Evolutionary conservation across 441 rosid genomes (phyloP).

Genomic region (Adansonia madagascariensis): DNA sequence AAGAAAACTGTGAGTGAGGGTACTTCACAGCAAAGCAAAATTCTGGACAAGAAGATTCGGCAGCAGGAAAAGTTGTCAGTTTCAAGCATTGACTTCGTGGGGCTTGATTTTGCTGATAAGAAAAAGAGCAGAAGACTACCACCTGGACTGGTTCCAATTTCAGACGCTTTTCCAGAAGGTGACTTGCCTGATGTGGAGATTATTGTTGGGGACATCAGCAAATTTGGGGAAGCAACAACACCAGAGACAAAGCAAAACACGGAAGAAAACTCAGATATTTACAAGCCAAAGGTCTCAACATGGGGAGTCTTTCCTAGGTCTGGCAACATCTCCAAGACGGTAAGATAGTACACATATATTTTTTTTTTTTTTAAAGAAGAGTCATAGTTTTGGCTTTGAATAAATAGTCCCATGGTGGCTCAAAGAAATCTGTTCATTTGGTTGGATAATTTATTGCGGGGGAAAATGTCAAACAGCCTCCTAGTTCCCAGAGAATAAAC

Average conservation of each 20-base stretch:
- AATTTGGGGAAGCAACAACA: constrained; percentile 41
- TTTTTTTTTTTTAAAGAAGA: not conserved
- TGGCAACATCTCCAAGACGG: constrained; percentile 80
- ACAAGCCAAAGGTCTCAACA: constrained; percentile 85
- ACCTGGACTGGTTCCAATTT: constrained; percentile 64
- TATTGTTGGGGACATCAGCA: constrained; percentile 75
- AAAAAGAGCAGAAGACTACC: constrained; percentile 70
- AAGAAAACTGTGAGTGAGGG: constrained; percentile 33
- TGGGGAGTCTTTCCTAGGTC: constrained; percentile 96
- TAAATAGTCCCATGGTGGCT: not conserved
- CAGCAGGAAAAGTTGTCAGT: constrained; percentile 51
- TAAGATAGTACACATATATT: constrained; percentile 32
- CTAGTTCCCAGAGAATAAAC: not conserved
- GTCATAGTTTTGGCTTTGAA: not conserved
- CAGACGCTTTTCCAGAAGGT: constrained; percentile 60
- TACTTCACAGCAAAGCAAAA: constrained; percentile 32
- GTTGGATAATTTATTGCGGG: not conserved
- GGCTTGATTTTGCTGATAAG: constrained; percentile 79
- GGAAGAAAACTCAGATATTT: constrained; percentile 51
- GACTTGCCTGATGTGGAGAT: constrained; percentile 79
- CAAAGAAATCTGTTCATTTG: not conserved
- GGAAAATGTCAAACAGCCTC: not conserved
- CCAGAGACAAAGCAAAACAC: constrained; percentile 38
- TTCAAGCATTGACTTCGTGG: constrained; percentile 73
- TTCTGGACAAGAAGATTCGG: constrained; percentile 32